These are phyloP conservation scores for Chenopodium berlandieri DNA, from an alignment of 148 eudicot genomes.

Conservation along the genomic window DNA sequence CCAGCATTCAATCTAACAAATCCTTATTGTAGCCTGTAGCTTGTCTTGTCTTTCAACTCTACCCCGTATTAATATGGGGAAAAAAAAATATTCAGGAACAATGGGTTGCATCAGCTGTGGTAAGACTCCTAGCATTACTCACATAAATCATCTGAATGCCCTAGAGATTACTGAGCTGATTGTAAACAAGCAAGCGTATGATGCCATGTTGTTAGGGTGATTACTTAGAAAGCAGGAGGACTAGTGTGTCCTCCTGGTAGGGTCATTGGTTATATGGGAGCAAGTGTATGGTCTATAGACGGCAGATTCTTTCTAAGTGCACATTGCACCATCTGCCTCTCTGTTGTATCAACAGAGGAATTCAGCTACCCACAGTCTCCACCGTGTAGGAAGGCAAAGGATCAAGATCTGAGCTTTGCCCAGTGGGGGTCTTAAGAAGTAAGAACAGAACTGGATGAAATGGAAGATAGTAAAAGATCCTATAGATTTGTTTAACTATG, in stretches of 20 bases:
- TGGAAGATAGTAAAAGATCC: background rate
- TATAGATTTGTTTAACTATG: background rate
- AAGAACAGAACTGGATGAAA: background rate
- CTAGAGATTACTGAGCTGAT: background rate
- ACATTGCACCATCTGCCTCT: background rate
- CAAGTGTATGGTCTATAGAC: background rate
- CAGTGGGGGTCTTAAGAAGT: background rate
- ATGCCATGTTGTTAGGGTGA: background rate
- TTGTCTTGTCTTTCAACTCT: background rate
- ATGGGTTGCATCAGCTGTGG: background rate
- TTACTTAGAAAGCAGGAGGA: background rate
- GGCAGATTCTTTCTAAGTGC: background rate
- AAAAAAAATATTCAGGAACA: background rate
- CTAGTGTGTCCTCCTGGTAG: background rate
- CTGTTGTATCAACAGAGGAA: background rate
- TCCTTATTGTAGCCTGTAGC: background rate
- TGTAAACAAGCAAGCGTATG: background rate
- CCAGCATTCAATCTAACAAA: background rate
- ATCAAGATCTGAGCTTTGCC: background rate
- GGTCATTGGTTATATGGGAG: background rate
- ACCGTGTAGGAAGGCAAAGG: background rate
- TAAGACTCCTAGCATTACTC: background rate
- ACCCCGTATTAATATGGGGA: background rate
- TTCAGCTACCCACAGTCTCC: background rate
- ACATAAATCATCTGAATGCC: background rate